These are phyloP conservation scores for Penicillium frequentans DNA, from an alignment of 2,329 filamentous ascomycete species.

Conservation along the genomic window DNA sequence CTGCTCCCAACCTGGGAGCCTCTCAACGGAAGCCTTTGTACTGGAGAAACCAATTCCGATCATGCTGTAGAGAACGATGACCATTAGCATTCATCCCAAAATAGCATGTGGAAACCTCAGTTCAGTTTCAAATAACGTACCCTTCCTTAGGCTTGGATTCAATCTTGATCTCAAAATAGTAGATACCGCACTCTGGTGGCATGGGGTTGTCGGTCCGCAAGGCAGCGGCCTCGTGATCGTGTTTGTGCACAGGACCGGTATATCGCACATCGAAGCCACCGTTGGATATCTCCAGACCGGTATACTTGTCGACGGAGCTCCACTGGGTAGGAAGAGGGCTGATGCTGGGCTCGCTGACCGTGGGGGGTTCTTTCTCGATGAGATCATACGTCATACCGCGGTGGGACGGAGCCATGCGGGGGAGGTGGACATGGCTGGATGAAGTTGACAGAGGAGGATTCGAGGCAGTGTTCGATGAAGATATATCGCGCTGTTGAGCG, in stretches of 20 bases:
- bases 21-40: constrained; percentile 58
- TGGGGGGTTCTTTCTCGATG: constrained; percentile 68
- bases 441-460: constrained; percentile 51
- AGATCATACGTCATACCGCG: constrained; percentile 80
- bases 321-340: constrained; percentile 76
- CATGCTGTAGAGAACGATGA: constrained; percentile 22
- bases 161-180: constrained; percentile 82
- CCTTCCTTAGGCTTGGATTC: constrained; percentile 67
- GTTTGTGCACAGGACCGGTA: constrained; percentile 55
- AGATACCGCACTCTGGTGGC: constrained; percentile 86
- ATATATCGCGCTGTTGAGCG: constrained; percentile 48
- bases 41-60: constrained; percentile 62
- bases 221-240: constrained; percentile 74
- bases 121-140: constrained; percentile 44
- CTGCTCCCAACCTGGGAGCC: constrained; percentile 65
- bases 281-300: constrained; percentile 69
- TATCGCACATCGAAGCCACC: constrained; percentile 73
- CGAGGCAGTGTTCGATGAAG: constrained; percentile 48
- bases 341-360: constrained; percentile 59
- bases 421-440: constrained; percentile 58
- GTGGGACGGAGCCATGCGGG: constrained; percentile 63
- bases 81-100: not conserved
- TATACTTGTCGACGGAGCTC: constrained; percentile 75
- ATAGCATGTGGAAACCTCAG: not conserved
- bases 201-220: constrained; percentile 83